Conservation (phyloP, 805 yeast genomes). For the Lipomyces chichibuensis region DNA sequence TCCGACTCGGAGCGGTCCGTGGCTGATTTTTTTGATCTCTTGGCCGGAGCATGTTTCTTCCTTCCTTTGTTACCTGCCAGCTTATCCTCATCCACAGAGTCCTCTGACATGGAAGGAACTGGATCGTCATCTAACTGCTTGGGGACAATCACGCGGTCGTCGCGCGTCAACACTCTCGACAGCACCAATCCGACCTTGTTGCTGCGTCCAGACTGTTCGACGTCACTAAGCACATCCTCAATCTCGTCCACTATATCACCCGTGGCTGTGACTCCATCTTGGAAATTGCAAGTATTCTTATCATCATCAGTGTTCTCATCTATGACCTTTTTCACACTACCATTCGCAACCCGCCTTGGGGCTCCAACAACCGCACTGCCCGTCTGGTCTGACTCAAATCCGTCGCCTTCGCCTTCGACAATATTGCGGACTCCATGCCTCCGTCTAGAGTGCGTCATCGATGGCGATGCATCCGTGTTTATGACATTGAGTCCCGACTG, state of each 20-base stretch:
- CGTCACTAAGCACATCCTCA: background rate
- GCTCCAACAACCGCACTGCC: background rate
- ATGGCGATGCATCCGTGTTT: background rate
- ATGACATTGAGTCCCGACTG: background rate
- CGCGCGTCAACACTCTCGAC: background rate
- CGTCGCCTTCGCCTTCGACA: background rate
- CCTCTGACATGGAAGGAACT: background rate
- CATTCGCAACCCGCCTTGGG: background rate
- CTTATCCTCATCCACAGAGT: background rate
- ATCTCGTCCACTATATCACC: background rate
- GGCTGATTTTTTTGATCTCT: background rate
- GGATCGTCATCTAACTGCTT: slow-evolving; percentile 1
- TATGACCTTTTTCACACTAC: no score
- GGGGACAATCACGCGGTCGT: background rate
- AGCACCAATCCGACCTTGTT: background rate
- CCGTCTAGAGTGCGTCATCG: background rate
- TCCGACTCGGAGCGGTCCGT: background rate
- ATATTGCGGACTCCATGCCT: background rate
- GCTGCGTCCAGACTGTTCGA: background rate
- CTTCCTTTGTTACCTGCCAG: background rate
- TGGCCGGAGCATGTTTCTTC: background rate
- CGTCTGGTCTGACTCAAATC: background rate
- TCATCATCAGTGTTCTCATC: background rate
- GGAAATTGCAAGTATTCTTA: background rate
- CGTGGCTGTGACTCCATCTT: background rate